Evolutionary conservation across 768 basidiomycete species (phyloP).

Genomic region (Exidia glandulosa): DNA sequence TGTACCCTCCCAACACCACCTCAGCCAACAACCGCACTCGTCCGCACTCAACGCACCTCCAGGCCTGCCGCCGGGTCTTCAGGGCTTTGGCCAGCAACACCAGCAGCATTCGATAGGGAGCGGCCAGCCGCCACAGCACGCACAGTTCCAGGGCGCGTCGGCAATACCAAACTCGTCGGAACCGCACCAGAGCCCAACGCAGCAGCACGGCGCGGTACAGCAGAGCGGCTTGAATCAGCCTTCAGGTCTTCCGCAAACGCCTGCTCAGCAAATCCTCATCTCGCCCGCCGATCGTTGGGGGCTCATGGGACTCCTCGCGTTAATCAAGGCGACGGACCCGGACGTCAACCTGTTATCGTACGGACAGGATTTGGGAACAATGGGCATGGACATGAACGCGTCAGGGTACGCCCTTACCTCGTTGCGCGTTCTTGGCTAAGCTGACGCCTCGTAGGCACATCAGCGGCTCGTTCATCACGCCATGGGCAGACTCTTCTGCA

Average conservation of each 20-base stretch:
- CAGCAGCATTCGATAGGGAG: constrained; percentile 13
- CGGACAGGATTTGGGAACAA: constrained; percentile 83
- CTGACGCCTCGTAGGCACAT: neutral
- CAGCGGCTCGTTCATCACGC: constrained; percentile 60
- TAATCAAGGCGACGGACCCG: constrained; percentile 78
- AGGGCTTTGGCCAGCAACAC: constrained; percentile 1
- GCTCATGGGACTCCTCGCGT: constrained; percentile 68
- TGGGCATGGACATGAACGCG: constrained; percentile 83
- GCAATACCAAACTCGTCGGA: neutral
- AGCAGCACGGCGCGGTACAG: constrained; percentile 1
- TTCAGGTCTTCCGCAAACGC: constrained; percentile 59
- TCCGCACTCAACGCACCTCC: constrained; percentile 47
- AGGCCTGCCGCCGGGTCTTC: constrained; percentile 25
- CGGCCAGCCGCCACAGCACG: constrained; percentile 5
- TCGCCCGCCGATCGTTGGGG: constrained; percentile 96
- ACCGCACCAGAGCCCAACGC: neutral
- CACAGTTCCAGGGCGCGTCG: neutral
- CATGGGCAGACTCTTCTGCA: constrained; percentile 87
- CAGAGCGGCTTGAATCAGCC: constrained; percentile 8
- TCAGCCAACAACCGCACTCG: constrained; percentile 19
- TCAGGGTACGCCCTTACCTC: constrained; percentile 43
- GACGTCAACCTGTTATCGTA: constrained; percentile 75
- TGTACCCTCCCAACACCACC: constrained; percentile 23
- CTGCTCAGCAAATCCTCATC: constrained; percentile 86
- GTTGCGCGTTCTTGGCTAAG: neutral